A percentile compares a stretch with the other conserved stretches of the same genome.
Evolutionary conservation across 768 basidiomycete genomes (phyloP).

Genomic region (Tricholoma sp.): DNA sequence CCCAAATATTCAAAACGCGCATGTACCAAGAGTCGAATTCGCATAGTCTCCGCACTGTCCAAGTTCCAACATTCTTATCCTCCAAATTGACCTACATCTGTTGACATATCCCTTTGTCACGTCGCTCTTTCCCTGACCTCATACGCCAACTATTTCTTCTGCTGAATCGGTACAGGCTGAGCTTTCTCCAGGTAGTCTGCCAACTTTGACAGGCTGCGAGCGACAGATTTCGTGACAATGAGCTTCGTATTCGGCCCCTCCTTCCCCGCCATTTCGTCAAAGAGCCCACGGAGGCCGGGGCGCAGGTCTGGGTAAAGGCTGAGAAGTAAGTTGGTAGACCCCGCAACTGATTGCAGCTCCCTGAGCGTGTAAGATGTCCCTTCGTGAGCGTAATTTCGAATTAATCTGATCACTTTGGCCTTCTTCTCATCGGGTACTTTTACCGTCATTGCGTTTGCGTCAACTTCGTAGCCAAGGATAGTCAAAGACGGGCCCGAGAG

Average conservation of each 20-base stretch:
- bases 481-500: not conserved
- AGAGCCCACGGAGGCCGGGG: not conserved
- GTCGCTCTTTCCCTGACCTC: not conserved
- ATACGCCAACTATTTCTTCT: not conserved
- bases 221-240: slow-evolving; percentile 6
- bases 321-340: not conserved
- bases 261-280: not conserved
- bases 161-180: slow-evolving; percentile 11
- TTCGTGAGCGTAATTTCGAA: not conserved
- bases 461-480: slow-evolving; percentile 3
- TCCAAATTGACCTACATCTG: too few species aligned
- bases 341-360: not conserved
- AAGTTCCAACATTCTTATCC: too few species aligned
- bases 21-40: too few species aligned
- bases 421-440: not conserved
- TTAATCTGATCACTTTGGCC: not conserved
- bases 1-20: too few species aligned
- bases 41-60: too few species aligned
- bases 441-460: slow-evolving; percentile 3
- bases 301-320: not conserved
- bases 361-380: not conserved
- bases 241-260: not conserved
- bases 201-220: slow-evolving; percentile 12
- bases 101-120: too few species aligned
- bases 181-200: slow-evolving; percentile 13